Base-by-base conservation (phyloP, 1,284 basidiomycete genomes). In the Malassezia furfur region DNA sequence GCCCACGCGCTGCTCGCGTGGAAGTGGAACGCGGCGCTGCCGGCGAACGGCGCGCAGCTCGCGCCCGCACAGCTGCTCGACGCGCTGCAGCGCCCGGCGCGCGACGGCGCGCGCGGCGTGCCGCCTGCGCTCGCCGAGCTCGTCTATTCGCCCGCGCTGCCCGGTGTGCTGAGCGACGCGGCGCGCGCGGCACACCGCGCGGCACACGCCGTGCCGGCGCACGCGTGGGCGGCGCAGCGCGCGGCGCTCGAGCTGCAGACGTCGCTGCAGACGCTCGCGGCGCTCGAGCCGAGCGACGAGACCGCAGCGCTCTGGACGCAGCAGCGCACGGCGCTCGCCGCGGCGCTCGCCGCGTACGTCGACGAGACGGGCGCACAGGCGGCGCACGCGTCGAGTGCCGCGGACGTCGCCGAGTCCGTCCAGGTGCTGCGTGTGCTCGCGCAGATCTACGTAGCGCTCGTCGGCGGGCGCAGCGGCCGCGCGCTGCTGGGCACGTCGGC, bases 271-370 rank as follows among this genome's bases (percentile, higher is more conserved):
- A 41, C 45, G 17, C n/a, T 52, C 36, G 37, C 38, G 12, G 25
- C 43, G 7, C 35, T 47, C 10, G 45, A 40, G 17, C 44, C 38
- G 14, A 9, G 37, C 22, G 35, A 22, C 14, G 21, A 34, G 21
- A 12, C 11, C 30, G 21, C 10, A 7, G 11, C 12, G 3, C n/a
- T 19, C 9, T 52, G 49, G 54, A 15, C 28, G 2, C 41, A 43
- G 32, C 54, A 48, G 48, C 54, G 50, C 10, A 31, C 17, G 11
- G 54, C 49, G 7, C 31, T 57, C 9, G 34, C 44, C 3, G 28
- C 17, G 14, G 40, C 37, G 31, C 48, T 55, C 28, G 28, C 31
- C 38, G 19, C 19, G 14, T 19, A 37, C 9, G 37, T 41, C 43
- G 22, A 46, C 11, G 49, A 31, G 15, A n/a, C 48, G 6, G 21